These are phyloP conservation scores for Calonectria henricotiae DNA, from an alignment of 2,329 filamentous ascomycete genomes.

Conservation along the genomic window DNA sequence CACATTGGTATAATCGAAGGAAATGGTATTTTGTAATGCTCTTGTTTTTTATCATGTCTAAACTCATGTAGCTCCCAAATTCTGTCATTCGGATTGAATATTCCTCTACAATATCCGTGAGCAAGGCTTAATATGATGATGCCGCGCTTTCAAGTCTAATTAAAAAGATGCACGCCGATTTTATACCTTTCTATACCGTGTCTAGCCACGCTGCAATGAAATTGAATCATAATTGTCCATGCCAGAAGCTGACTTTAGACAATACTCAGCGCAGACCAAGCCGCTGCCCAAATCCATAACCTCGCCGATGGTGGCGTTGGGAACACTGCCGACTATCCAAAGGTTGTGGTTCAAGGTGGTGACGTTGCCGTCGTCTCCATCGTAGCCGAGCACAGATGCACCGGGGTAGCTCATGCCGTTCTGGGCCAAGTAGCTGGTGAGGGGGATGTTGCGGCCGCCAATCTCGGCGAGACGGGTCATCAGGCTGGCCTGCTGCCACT, in stretches of 20 bases:
- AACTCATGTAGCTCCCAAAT: not conserved
- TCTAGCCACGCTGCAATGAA: not conserved
- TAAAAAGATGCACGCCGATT: not conserved
- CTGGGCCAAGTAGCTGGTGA: conserved; percentile 17
- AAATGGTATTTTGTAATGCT: not conserved
- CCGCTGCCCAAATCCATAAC: conserved; percentile 45
- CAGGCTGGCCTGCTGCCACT: conserved; percentile 43
- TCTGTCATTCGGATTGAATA: not conserved
- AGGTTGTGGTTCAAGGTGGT: conserved; percentile 42
- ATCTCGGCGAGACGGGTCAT: conserved; percentile 40
- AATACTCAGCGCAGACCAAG: conserved; percentile 43
- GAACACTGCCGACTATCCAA: conserved; percentile 31
- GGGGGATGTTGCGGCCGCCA: conserved; percentile 53
- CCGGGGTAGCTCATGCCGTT: conserved; percentile 32
- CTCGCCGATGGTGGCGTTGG: conserved; percentile 50
- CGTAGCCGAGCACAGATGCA: conserved; percentile 27
- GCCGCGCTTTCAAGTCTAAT: not conserved
- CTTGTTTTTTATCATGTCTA: not conserved
- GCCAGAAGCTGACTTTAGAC: conserved; percentile 13
- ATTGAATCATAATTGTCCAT: not conserved
- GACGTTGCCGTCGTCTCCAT: conserved; percentile 34
- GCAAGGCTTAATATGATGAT: not conserved
- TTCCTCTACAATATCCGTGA: no score
- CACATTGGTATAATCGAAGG: not conserved
- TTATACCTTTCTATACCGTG: not conserved